Evolutionary conservation across 768 basidiomycete species (phyloP), one percentile per base, ranked within the genome.

Genomic region (Daedaleopsis nitida): DNA sequence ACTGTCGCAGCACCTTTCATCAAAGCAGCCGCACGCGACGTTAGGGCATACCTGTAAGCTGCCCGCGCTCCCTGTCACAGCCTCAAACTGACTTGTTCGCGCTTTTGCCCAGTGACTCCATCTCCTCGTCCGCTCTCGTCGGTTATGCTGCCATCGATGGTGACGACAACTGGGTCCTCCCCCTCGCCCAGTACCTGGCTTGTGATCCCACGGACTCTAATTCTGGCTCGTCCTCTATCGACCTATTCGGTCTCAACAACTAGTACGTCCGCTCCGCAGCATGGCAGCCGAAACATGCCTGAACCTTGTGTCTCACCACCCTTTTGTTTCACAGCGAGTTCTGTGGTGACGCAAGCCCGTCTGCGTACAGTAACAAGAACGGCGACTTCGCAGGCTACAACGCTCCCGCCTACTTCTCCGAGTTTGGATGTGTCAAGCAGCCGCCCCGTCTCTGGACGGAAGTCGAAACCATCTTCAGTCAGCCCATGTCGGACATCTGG

Each of bases 71-170:
- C 42, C 55, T 37, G 38, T 38, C 34, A n/a, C n/a, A 19, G 53
- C 35, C 23, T 23, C 7, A 23, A 24, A 49, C 19, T 49, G 47
- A 49, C 27, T 32, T 24, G 21, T 11, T 49, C 47, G 47, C 47
- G 21, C 47, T 49, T 13, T 10, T 14, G 45, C 57, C 54, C 51
- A 91, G 90, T 5, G 81, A 78, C 37, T 88, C 89, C 1, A 88
- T 86, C 67, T 75, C 78, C 14, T 91, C 85, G 0, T 71, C 79
- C 16, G 83, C 81, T 9, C 83, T 96, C 17, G 86, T 96, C 32
- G 92, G 91, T 7, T 97, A 96, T 75, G 85, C 93, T 21, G 86
- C 91, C 21, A 93, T 94, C 45, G 88, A 97, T 68, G 93, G 88
- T 3, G 77, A 79, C 44, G 68, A 83, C 14, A 72, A 74, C 38